phyloP scores from a whole-genome alignment of 345 rosid genomes.

The Eucalyptus sp. region DNA sequence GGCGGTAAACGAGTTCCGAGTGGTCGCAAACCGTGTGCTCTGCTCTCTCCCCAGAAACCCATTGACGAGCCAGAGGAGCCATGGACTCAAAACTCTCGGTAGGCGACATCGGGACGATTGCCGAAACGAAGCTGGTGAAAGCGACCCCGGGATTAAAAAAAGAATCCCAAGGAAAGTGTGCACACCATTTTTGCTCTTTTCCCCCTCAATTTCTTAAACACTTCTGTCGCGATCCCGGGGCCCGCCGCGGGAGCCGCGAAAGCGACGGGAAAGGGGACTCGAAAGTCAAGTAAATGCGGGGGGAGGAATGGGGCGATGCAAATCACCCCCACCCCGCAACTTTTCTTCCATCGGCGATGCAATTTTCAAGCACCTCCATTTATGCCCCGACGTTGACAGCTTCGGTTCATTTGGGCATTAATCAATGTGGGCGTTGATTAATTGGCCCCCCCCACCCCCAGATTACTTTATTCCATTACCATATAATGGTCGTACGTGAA shows the following conservation, averaged over 20 bases:
- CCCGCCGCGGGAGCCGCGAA: not conserved
- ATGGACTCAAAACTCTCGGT: not conserved
- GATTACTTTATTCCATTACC: not conserved
- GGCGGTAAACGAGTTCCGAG: not conserved
- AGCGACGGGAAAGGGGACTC: not conserved
- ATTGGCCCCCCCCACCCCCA: not conserved
- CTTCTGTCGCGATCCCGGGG: not conserved
- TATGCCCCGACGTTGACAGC: not conserved
- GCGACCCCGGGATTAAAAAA: not conserved
- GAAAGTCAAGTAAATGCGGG: not conserved
- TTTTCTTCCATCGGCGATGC: not conserved
- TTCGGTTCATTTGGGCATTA: not conserved
- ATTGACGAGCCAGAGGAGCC: not conserved
- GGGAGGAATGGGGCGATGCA: not conserved
- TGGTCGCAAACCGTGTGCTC: not conserved
- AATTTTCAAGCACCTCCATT: not conserved
- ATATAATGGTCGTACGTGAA: not conserved
- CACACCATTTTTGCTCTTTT: not conserved
- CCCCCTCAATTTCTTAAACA: not conserved
- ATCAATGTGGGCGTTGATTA: not conserved
- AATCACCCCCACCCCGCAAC: not conserved
- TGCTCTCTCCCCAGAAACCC: not conserved
- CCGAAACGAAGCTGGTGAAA: not conserved
- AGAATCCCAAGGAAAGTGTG: not conserved
- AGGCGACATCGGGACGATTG: not conserved